Base-by-base conservation (phyloP, 73 alveolate genomes). In the Blepharisma japonicum region DNA sequence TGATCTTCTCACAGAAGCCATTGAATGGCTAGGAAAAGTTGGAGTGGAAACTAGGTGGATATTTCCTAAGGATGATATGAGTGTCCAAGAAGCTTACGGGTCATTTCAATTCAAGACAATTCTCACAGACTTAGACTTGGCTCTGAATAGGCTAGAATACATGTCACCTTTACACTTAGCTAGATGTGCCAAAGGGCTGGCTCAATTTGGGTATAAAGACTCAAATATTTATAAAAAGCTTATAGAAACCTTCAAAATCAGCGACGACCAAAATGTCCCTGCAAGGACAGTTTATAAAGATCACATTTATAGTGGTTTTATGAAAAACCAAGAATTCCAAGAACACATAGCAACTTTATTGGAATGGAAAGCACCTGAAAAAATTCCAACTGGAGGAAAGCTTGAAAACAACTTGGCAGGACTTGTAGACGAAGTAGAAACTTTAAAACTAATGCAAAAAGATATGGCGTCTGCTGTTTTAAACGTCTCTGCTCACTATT, bases 191-290 rank as follows among this genome's bases (percentile, higher is more conserved):
- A 61, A 9, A 8, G 74, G 47, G n/a, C 74, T 61, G 47, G 74
- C 74, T 25, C n/a, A 61, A n/a, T 14, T 61, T 11, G 74, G 74
- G 74, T 61, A 61, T 25, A 61, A 61, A 5, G 74, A 61, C 47
- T 9, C 46, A 25, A 39, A 61, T 14, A 61, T 61, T 9, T n/a
- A 14, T 25, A 14, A 61, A 25, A 61, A 18, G 47, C 18, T 25
- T n/a, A 14, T 14, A 20, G 46, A 61, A 14, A 11, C 49, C 50
- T 14, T 61, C 3, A n/a, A 25, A 2, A 5, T 61, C 11, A 25
- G 23, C n/a, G 47, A 20, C 4, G 47, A n/a, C 14, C 46, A 18
- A 20, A 39, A 61, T 8, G 47, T 39, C 23, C 46, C 46, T 25
- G 74, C 47, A 14, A 61, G 46, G 2, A n/a, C 14, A 25, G 47